Conservation (phyloP, 139 green algal species). For the Chlamydomonas urium region DNA sequence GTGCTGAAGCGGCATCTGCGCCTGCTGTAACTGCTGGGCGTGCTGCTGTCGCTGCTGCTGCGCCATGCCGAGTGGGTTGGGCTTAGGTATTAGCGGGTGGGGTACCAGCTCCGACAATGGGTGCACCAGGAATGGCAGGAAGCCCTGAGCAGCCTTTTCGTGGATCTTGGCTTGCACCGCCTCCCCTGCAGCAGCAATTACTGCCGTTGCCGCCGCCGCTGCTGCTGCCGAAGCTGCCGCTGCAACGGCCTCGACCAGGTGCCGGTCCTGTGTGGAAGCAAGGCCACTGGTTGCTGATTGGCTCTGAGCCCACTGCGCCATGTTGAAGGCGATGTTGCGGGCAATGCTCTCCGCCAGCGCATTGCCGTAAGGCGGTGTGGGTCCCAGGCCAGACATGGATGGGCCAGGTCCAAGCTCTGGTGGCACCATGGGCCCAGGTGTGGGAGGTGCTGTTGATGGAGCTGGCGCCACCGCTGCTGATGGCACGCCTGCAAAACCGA, state of each 20-base stretch:
- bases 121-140: slow-evolving; percentile 35
- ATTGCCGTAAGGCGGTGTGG: neutral
- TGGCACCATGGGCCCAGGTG: neutral
- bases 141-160: slow-evolving; percentile 37
- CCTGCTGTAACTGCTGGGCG: too few relatives aligned
- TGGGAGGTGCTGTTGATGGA: neutral
- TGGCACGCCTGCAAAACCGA: neutral
- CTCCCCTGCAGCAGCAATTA: slow-evolving; percentile 65
- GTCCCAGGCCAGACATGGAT: neutral
- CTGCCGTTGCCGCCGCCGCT: slow-evolving; percentile 58
- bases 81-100: slow-evolving; percentile 14
- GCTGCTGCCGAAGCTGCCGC: slow-evolving; percentile 59
- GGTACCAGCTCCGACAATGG: slow-evolving; percentile 22
- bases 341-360: slow-evolving; percentile 41
- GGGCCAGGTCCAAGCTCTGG: neutral
- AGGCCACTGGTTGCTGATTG: neutral
- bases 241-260: slow-evolving; percentile 59
- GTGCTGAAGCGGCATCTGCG: too few relatives aligned
- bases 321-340: slow-evolving; percentile 35
- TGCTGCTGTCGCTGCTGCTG: too few relatives aligned
- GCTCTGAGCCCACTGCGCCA: slow-evolving; percentile 42
- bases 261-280: slow-evolving; percentile 20
- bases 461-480: neutral
- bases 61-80: too few relatives aligned
- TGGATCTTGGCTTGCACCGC: slow-evolving; percentile 63